Evolutionary conservation across 805 yeast genomes (phyloP), one percentile per base, ranked within the genome.

Genomic region (Millerago galiae): DNA sequence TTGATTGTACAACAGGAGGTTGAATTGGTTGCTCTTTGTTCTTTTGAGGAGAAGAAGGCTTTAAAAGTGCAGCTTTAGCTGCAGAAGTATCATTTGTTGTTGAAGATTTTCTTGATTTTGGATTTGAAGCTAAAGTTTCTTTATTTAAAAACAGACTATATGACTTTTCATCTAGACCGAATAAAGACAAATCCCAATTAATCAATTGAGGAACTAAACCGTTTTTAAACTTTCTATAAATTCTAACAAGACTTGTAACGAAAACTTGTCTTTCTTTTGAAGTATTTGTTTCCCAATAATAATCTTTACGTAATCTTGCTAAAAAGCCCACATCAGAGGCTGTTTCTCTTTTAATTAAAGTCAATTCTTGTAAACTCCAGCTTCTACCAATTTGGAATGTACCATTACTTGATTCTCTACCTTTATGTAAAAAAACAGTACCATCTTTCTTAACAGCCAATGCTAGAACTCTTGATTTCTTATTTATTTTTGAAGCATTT

Each of bases 371-470:
- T 53, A 91, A 65, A 48, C 78, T 80, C 98, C 98, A 90, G 3
- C 95, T 83, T 55, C 96, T 75, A 27, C 98, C 98, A 40, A 90
- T 86, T 62, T 90, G 97, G 53, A 84, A 78, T 1, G 80, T 61
- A 1, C 84, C 81, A 51, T 85, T 84, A 9, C 75, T 67, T 52
- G 83, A 83, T 58, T 78, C 88, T 54, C 95, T 80, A 2, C 95
- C 96, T 62, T 91, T 90, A 59, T 89, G 96, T 11, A 90, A 53
- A 44, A 80, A 71, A 27, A 85, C 81, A 21, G 83, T 65, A 0
- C 91, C 91, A 7, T 81, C 71, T 37, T 74, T 68, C 56, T 82
- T 77, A 2, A 75, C 77, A 30, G 90, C 77, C n/a, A 68, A 16
- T 12, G 62, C 61, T 7, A 85, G 62, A 5, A 83, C 65, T 56